phyloP scores from a whole-genome alignment of 495 filamentous ascomycete genomes.

The Trichoderma virens region DNA sequence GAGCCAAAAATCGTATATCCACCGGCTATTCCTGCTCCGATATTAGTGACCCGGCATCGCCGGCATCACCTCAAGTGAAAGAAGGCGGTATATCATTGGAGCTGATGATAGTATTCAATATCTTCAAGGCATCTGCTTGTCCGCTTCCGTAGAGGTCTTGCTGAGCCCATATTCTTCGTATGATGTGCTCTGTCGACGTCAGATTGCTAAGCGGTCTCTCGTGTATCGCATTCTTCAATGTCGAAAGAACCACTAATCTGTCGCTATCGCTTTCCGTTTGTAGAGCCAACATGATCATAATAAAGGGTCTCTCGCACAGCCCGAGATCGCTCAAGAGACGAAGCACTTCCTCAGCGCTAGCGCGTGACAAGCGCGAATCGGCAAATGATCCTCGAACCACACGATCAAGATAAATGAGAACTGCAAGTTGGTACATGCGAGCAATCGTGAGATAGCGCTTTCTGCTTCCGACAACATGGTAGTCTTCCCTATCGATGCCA shows the following conservation, averaged over 20 bases:
- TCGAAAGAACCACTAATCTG: background rate
- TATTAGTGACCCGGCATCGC: too few species aligned
- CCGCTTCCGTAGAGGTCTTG: background rate
- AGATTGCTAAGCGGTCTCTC: background rate
- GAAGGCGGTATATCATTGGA: background rate
- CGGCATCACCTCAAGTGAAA: background rate
- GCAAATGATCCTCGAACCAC: background rate
- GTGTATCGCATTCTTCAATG: background rate
- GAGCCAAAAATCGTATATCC: too few species aligned
- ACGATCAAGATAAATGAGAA: slow-evolving; percentile 1
- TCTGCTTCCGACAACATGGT: background rate
- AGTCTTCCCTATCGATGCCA: slow-evolving; percentile 1
- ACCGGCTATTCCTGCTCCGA: too few species aligned
- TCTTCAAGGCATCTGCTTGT: background rate
- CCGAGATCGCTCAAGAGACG: background rate
- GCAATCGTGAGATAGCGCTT: background rate
- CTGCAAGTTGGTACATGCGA: slow-evolving; percentile 4
- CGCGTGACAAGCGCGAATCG: background rate
- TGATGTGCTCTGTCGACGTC: background rate
- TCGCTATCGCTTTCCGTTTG: background rate
- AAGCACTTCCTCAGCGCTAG: background rate
- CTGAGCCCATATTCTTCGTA: background rate
- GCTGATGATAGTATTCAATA: background rate
- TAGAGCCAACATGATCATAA: background rate
- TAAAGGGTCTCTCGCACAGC: background rate